Evolutionary conservation across 2,329 filamentous ascomycete species (phyloP).

Genomic region (Penicillium sp.): DNA sequence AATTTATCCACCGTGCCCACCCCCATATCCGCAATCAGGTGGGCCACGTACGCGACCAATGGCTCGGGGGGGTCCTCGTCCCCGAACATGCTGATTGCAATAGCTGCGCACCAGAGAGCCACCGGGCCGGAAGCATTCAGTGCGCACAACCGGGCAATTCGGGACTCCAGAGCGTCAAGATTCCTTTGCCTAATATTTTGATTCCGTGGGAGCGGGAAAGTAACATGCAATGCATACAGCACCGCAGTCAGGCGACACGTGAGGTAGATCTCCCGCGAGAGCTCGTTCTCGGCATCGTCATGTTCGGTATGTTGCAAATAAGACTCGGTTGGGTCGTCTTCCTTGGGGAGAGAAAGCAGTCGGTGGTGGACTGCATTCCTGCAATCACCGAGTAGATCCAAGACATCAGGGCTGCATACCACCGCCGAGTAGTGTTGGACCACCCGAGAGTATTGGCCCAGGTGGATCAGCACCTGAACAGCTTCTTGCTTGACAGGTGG

Average conservation of each 20-base stretch:
- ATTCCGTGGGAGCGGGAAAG: slow-evolving; percentile 1
- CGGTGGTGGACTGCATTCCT: slow-evolving; percentile 12
- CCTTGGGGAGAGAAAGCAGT: slow-evolving; percentile 6
- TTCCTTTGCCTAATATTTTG: background rate
- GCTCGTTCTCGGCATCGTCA: background rate
- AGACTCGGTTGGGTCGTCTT: background rate
- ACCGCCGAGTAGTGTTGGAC: background rate
- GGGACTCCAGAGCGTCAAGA: background rate
- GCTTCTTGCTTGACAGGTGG: slow-evolving; percentile 8
- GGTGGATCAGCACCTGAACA: slow-evolving; percentile 8
- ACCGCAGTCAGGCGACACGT: slow-evolving; percentile 4
- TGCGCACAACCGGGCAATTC: background rate
- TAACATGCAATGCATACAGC: slow-evolving; percentile 9
- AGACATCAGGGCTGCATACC: background rate
- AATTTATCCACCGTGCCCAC: background rate
- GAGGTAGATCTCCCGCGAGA: slow-evolving; percentile 12
- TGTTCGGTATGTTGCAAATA: background rate
- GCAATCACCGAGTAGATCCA: slow-evolving; percentile 7
- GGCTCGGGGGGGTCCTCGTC: background rate
- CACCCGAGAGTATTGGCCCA: slow-evolving; percentile 9
- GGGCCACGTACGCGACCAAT: background rate
- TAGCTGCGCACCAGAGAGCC: slow-evolving; percentile 1
- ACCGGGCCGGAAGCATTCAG: background rate
- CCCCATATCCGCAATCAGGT: background rate
- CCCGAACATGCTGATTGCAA: background rate